Percentiles rank a stretch among this genome's conserved stretches.
Conservation (phyloP, 768 basidiomycete species). For the Pleurotus tuoliensis region DNA sequence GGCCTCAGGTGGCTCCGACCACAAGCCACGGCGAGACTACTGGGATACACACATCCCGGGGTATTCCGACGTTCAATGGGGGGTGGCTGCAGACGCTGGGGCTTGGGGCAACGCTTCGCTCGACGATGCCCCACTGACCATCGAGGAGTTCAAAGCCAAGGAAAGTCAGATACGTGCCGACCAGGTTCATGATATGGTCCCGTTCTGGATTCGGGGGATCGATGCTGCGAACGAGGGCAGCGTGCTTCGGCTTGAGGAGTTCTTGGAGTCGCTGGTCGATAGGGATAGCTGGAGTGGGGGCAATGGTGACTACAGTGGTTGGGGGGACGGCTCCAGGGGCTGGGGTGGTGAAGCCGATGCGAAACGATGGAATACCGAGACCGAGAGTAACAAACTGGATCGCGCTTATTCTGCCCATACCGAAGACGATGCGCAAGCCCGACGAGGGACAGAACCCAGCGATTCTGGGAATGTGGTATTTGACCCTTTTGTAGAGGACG, state of each 20-base stretch:
- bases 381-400: too few species aligned
- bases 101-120: constrained; percentile 20
- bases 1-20: background rate
- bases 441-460: too few species aligned
- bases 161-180: constrained; percentile 35
- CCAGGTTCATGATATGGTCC: constrained; percentile 44
- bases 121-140: constrained; percentile 18
- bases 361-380: background rate
- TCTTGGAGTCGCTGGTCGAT: constrained; percentile 37
- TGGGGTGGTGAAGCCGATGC: background rate
- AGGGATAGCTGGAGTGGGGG: constrained; percentile 12
- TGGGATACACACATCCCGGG: background rate
- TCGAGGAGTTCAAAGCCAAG: constrained; percentile 25
- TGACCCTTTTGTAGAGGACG: constrained; percentile 40
- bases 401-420: too few species aligned
- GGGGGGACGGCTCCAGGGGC: constrained; percentile 5
- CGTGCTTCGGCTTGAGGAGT: constrained; percentile 39
- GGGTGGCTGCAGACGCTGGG: constrained; percentile 13
- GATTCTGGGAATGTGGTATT: too few species aligned
- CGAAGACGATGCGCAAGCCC: too few species aligned
- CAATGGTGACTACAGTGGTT: background rate
- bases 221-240: constrained; percentile 44
- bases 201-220: constrained; percentile 50
- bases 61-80: background rate
- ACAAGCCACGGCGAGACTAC: background rate